Evolutionary conservation across 176 grass and related monocot species (phyloP), one percentile per base, ranked within the genome.

Genomic region (Guadua angustifolia): DNA sequence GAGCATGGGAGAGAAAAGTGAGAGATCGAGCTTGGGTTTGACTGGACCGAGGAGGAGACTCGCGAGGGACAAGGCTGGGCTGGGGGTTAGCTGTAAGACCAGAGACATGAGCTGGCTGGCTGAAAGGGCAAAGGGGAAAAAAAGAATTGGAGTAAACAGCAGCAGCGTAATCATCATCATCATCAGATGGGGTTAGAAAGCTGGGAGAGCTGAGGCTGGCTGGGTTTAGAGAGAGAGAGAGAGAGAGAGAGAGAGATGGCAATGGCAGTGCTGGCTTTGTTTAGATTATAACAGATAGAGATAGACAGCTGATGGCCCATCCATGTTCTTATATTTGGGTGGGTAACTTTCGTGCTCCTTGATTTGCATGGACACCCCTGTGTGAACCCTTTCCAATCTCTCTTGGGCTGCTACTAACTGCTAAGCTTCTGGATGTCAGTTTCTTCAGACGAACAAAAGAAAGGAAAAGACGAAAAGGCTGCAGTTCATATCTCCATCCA

Each of bases 81-180:
- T 90, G 91, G 84, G 82, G 18, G 60, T 71, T 88, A 88, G 94
- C 92, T 94, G 91, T 91, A 84, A 92, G 68, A 77, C 71, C 87
- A 86, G 79, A 71, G 60, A 21, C 25, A 39, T 92, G 89, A 94
- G 94, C 94, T 97, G 94, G 89, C 89, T 15, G 39, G 7, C 46
- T 55, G 42, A 82, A 82, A 73, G 59, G 22, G 60, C 47, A 29
- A 73, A 65, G 38, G 21, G 53, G 8, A n/a, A 7, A 9, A 69
- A 59, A 22, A 1, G 22, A 56, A 56, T 21, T 14, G 39, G 45
- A 73, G 18, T 1, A 49, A 55, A 10, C 19, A 57, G 4, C 18
- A 43, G 9, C 55, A 17, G 69, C 25, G 75, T 79, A 82, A 89
- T 84, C 86, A 83, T 65, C 69, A 26, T 85, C 87, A 62, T 71